Percentiles rank a stretch among this genome's conserved stretches.
Evolutionary conservation across 495 filamentous ascomycete genomes (phyloP).

Genomic region (Talaromyces nanjingensis): DNA sequence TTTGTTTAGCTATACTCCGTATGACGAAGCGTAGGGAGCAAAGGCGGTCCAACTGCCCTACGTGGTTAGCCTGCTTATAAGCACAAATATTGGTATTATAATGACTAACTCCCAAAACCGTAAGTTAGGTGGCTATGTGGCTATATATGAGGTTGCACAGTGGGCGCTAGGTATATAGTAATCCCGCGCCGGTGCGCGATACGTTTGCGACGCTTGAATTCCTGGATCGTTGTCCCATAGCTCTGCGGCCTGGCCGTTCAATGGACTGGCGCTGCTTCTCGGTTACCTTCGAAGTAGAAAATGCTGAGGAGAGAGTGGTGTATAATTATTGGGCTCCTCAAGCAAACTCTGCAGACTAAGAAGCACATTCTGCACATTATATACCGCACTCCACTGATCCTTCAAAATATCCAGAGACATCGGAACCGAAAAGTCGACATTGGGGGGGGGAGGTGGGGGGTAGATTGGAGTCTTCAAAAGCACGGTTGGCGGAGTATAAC

Average conservation of each 20-base stretch:
- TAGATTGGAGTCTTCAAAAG: constrained; percentile 92
- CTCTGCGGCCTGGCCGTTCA: constrained; percentile 94
- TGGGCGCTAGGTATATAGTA: no score
- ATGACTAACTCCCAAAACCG: no score
- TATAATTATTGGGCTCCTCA: constrained; percentile 96
- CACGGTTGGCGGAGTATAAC: constrained; percentile 83
- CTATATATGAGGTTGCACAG: no score
- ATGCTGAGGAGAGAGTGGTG: neutral
- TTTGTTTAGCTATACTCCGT: no score
- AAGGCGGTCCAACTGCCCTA: no score
- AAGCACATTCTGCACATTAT: constrained; percentile 88
- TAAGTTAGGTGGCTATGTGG: no score
- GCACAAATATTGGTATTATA: no score
- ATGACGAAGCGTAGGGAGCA: no score
- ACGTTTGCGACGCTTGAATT: constrained; percentile 84
- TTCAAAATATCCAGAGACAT: constrained; percentile 97
- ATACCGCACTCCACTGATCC: constrained; percentile 94
- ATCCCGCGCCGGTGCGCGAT: no score
- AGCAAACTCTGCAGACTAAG: constrained; percentile 91
- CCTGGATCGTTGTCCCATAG: constrained; percentile 88
- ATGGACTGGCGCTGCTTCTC: constrained; percentile 67
- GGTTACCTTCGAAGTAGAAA: constrained; percentile 10
- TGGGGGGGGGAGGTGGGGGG: no score
- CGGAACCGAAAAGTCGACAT: constrained; percentile 85
- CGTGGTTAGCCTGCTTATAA: no score